phyloP scores from a whole-genome alignment of 192 early-diverging fungal species.

The Backusella psychrophila region DNA sequence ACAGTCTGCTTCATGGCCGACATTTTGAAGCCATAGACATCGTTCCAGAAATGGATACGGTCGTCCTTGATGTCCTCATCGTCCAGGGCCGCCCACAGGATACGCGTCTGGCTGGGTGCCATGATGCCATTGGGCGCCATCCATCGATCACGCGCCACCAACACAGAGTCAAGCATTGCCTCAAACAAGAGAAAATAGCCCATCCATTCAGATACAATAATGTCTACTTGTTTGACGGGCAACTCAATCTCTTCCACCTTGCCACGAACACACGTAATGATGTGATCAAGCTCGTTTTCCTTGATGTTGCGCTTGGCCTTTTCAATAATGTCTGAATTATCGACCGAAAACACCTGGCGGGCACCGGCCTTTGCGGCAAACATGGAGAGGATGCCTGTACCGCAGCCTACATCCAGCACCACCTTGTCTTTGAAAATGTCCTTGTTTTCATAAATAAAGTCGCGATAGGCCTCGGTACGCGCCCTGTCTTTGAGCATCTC shows the following conservation, averaged over 20 bases:
- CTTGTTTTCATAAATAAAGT: constrained; percentile 83
- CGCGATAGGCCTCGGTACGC: constrained; percentile 77
- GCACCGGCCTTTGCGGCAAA: constrained; percentile 90
- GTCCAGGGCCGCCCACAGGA: constrained; percentile 71
- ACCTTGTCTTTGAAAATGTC: constrained; percentile 80
- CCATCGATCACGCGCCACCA: constrained; percentile 80
- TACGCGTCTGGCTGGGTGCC: constrained; percentile 69
- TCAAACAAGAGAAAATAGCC: constrained; percentile 90
- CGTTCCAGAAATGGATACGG: constrained; percentile 72
- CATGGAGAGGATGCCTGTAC: constrained; percentile 91
- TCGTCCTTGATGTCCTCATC: constrained; percentile 82
- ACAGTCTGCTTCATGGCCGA: constrained; percentile 75
- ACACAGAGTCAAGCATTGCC: constrained; percentile 88
- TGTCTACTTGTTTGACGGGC: constrained; percentile 76
- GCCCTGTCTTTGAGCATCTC: constrained; percentile 86
- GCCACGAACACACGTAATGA: constrained; percentile 62
- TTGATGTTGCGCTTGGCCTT: constrained; percentile 73
- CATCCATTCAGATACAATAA: constrained; percentile 94
- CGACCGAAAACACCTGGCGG: constrained; percentile 68
- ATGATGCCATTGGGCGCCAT: constrained; percentile 61
- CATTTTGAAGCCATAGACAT: constrained; percentile 96
- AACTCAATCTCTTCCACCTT: constrained; percentile 78
- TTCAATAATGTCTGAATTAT: constrained; percentile 84
- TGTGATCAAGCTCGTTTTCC: constrained; percentile 70
- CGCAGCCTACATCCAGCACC: constrained; percentile 90